Evolutionary conservation across 1,284 basidiomycete genomes (phyloP).

Genomic region (Kwoniella shivajii): DNA sequence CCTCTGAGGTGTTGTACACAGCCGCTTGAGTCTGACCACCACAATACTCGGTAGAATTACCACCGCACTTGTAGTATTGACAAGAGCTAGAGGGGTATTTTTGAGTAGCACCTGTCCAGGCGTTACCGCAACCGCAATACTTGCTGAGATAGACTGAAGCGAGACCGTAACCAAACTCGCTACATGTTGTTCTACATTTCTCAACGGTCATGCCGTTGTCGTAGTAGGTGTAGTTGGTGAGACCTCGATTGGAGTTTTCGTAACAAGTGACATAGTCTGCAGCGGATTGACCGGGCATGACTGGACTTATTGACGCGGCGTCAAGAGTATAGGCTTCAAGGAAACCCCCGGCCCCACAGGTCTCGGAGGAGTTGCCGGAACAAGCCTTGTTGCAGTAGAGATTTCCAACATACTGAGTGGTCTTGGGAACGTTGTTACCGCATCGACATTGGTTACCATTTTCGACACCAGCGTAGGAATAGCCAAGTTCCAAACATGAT

Average conservation of each 20-base stretch:
- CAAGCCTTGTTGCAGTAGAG: constrained; percentile 22
- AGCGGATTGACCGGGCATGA: constrained; percentile 15
- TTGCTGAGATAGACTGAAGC: constrained; percentile 22
- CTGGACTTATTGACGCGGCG: constrained; percentile 8
- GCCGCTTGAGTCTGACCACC: constrained; percentile 18
- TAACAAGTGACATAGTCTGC: constrained; percentile 18
- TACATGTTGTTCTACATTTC: constrained; percentile 27
- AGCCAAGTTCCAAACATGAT: constrained; percentile 30
- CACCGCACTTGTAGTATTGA: constrained; percentile 24
- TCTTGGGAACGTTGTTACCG: constrained; percentile 12
- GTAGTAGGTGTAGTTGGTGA: constrained; percentile 24
- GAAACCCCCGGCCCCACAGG: constrained; percentile 25
- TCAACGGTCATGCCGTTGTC: constrained; percentile 25
- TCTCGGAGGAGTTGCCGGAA: constrained; percentile 26
- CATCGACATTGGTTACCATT: constrained; percentile 22
- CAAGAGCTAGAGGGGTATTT: constrained; percentile 17
- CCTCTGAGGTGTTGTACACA: constrained; percentile 17
- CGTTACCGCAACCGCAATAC: constrained; percentile 33
- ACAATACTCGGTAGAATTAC: constrained; percentile 19
- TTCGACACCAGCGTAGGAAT: constrained; percentile 24
- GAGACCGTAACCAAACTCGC: constrained; percentile 22
- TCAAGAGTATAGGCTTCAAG: constrained; percentile 20
- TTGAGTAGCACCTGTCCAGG: constrained; percentile 13
- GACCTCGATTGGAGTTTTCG: constrained; percentile 20
- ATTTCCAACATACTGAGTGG: constrained; percentile 10